Percentiles rank a stretch among this genome's conserved stretches.
Evolutionary conservation across 2,329 filamentous ascomycete genomes (phyloP).

Genomic region (Arthrobotrys conoides): DNA sequence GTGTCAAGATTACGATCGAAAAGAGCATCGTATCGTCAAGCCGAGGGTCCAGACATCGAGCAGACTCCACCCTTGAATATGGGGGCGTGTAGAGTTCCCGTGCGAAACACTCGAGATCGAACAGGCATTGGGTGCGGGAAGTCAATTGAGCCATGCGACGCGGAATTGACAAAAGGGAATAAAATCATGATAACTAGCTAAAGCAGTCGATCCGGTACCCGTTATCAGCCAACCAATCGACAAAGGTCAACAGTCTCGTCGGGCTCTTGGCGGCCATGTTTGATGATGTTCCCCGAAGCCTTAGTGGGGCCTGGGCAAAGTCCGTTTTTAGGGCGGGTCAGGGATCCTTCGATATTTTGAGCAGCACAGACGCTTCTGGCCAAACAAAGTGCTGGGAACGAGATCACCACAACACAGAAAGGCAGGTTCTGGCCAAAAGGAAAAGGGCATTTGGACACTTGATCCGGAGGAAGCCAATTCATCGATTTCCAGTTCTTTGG

Average conservation of each 20-base stretch:
- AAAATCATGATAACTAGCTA: neutral
- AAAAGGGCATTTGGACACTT: neutral
- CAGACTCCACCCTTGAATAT: conserved; percentile 8
- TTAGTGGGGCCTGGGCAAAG: conserved; percentile 13
- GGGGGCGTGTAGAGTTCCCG: conserved; percentile 7
- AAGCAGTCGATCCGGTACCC: conserved; percentile 1
- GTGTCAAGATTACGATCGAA: conserved; percentile 33
- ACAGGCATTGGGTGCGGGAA: conserved; percentile 20
- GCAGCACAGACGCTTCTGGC: conserved; percentile 36
- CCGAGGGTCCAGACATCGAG: conserved; percentile 22
- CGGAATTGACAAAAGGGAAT: conserved; percentile 24
- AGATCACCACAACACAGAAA: conserved; percentile 31
- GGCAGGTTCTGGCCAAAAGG: conserved; percentile 15
- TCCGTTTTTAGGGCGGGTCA: conserved; percentile 19
- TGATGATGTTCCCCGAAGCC: conserved; percentile 28
- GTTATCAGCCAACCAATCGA: conserved; percentile 34
- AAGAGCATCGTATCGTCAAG: conserved; percentile 23
- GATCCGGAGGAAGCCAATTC: neutral
- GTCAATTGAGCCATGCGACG: conserved; percentile 14
- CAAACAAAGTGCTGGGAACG: too few relatives aligned
- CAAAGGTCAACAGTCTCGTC: neutral
- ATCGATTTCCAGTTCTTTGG: conserved; percentile 7
- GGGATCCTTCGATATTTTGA: neutral
- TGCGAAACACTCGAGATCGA: conserved; percentile 27
- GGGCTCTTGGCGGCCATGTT: conserved; percentile 39